Conservation (phyloP, 306 rosid species). For the Phaseolus lunatus region DNA sequence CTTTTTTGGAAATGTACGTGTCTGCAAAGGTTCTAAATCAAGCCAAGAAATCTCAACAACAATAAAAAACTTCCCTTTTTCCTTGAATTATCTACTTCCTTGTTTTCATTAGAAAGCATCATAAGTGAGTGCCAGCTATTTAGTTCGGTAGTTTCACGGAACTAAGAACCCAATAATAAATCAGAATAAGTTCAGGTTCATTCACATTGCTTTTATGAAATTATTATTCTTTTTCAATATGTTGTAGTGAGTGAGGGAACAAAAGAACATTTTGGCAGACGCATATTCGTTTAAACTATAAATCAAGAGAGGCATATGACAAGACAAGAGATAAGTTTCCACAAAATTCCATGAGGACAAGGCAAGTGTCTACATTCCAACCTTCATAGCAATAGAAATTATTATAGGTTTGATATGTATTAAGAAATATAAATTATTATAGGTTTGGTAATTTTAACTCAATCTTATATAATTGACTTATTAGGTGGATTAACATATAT, state of each 20-base stretch:
- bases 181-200: background rate
- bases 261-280: background rate
- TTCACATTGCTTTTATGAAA: background rate
- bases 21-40: background rate
- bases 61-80: background rate
- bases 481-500: too few species aligned
- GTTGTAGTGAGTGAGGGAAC: background rate
- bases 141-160: background rate
- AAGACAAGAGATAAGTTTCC: background rate
- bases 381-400: too few species aligned
- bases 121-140: background rate
- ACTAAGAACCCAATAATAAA: background rate
- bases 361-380: background rate
- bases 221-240: background rate
- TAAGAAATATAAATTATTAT: too few species aligned
- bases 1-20: background rate
- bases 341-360: background rate
- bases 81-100: background rate
- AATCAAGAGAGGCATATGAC: background rate
- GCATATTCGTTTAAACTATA: background rate
- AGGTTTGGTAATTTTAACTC: too few species aligned
- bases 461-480: too few species aligned
- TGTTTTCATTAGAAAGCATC: too few species aligned
- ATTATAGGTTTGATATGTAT: too few species aligned
- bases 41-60: background rate